phyloP scores from a whole-genome alignment of 2,329 filamentous ascomycete species.

The Bipolaris cookei region DNA sequence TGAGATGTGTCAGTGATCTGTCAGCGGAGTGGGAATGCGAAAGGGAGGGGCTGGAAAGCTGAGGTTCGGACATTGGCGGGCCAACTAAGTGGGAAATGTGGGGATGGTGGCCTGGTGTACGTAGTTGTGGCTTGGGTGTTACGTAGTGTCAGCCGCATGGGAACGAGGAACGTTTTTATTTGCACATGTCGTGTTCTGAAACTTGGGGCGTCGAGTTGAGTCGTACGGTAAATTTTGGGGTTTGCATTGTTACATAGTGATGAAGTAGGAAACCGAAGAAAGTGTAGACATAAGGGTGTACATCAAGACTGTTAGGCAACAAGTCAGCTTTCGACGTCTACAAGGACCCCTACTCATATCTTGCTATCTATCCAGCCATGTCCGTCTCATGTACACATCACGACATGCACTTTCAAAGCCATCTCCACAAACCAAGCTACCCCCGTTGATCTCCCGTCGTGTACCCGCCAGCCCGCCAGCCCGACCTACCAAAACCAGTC shows the following conservation, averaged over 20 bases:
- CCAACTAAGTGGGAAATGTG: neutral
- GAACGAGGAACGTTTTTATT: neutral
- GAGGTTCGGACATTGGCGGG: neutral
- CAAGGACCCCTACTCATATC: neutral
- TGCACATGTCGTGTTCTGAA: neutral
- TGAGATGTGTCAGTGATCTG: constrained; percentile 7
- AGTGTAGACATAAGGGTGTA: neutral
- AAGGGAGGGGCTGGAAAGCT: neutral
- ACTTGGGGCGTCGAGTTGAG: neutral
- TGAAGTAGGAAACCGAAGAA: neutral
- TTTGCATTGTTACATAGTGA: neutral
- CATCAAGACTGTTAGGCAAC: neutral
- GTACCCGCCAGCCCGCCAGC: neutral
- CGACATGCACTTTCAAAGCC: neutral
- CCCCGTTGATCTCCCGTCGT: constrained; percentile 8
- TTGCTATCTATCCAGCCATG: neutral
- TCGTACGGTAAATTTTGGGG: neutral
- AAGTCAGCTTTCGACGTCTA: neutral
- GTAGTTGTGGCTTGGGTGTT: neutral
- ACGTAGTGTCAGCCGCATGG: neutral
- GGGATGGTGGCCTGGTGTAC: neutral
- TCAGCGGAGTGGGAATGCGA: neutral
- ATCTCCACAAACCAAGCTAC: neutral
- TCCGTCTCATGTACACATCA: neutral
- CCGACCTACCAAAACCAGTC: constrained; percentile 1